Evolutionary conservation across 1,139 yeast genomes (phyloP), one percentile per base, ranked within the genome.

Genomic region (Pichiaceae sp.): DNA sequence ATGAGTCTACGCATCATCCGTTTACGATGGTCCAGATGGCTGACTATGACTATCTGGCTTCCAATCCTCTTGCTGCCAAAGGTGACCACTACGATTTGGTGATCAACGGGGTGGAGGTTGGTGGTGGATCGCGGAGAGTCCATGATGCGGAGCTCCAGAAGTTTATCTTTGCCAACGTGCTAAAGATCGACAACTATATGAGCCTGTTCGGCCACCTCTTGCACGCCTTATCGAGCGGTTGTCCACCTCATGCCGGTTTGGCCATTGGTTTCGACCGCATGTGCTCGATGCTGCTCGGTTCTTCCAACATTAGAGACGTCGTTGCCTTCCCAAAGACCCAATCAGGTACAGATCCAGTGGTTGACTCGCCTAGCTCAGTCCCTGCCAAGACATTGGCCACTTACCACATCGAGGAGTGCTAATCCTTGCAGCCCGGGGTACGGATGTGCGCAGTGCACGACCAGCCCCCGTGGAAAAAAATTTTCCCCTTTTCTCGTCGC

Each of bases 241-340:
- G 97, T 53, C 99, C 99, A 0, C 98, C 99, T 0, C 99, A 91
- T 62, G 96, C 97, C 2, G 99, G 99, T 0, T 66, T 91, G 36
- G 99, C 98, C 0, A 66, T 91, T 38, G 99, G 98, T 0, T 84
- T 91, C 49, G 99, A 91, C 57, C 67, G 99, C 43, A 66, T 91
- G 66, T 79, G 94, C 52, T 94, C 98, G 1, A 86, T 91, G 89
- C 57, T 91, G 28, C 63, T 80, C 17, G 93, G 87, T 1, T 70
- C 81, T 23, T 53, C 66, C 4, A 82, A 85, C 45, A 87, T 91
- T 31, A 65, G 96, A 48, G 96, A 91, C 54, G 98, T 91, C 2
- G 82, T 91, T 47, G 95, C 98, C 1, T 91, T 91, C 57, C 99
- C 99, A 1, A 91, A 91, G 59, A 86, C 89, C 35, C 80, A 82